Base-by-base conservation (phyloP, 345 rosid species). In the Eucalyptus tenuipes region DNA sequence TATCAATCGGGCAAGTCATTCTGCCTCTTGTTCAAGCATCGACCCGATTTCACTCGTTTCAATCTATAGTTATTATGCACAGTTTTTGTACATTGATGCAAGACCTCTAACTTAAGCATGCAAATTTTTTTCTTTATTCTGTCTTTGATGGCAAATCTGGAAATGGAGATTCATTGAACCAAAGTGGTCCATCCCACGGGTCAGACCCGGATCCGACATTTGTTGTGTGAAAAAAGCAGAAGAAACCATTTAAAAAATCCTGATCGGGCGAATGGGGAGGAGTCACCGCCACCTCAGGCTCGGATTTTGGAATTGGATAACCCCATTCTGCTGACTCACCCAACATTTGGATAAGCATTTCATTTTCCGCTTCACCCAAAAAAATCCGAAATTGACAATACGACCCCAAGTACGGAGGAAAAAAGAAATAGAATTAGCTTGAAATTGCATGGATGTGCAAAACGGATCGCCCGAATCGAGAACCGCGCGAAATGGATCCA, bases 391-490 rank as follows among this genome's bases (percentile, higher is more conserved):
- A 75, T 75, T 6, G 20, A 2, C 13, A 40, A 40, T 5, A 0
- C 2, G 3, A 6, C 47, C 82, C 29, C 5, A 0, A 22, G 0
- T 40, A 42, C 0, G 0, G 1, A 55, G 29, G 6, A 4, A 55
- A 9, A 55, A 24, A 10, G 6, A 10, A 24, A 55, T 55, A 10
- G 61, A 55, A 24, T 55, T 24, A 2, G 3, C 29, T 55, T 0
- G 2, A 24, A 52, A 52, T 7, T 52, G 5, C 57, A 52, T 52
- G 1, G 55, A 3, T 2, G 0, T 18, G 2, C 55, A 18, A 52
- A 18, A 52, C 0, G 10, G 24, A 52, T 0, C 0, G 57, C 24
- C 0, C 0, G 0, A 18, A 18, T 52, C 0, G 2, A 18, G 24
- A 18, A 52, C 0, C 3, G 0, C 0, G 1, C 10, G 48, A 45